Conservation (phyloP, 2,329 filamentous ascomycete genomes). For the Colletotrichum sidae region DNA sequence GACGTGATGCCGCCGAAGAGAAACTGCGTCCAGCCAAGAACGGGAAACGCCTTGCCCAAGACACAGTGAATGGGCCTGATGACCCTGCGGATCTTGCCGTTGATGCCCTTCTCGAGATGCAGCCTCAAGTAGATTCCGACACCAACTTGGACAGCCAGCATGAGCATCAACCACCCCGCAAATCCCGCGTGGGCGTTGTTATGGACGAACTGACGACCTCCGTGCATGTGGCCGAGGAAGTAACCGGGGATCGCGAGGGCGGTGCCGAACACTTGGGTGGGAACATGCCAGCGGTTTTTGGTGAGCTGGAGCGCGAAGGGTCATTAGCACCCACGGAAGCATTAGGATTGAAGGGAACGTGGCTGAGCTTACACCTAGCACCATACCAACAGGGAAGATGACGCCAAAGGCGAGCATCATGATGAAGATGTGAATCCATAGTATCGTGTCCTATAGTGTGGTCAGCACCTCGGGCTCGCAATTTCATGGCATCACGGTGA, state of each 20-base stretch:
- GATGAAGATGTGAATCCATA: slow-evolving; percentile 95
- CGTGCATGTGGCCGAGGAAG: slow-evolving; percentile 91
- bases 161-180: slow-evolving; percentile 82
- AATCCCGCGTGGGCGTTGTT: slow-evolving; percentile 85
- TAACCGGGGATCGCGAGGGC: slow-evolving; percentile 84
- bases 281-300: slow-evolving; percentile 94
- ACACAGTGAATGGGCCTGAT: slow-evolving; percentile 82
- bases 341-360: no score
- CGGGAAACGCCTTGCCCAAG: slow-evolving; percentile 86
- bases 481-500: no score
- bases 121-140: slow-evolving; percentile 90
- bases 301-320: slow-evolving; percentile 70
- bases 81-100: slow-evolving; percentile 79
- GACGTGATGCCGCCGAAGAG: slow-evolving; percentile 94
- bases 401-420: slow-evolving; percentile 91
- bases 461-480: slow-evolving; percentile 45
- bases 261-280: slow-evolving; percentile 81
- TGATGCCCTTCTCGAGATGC: slow-evolving; percentile 86
- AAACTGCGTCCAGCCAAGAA: slow-evolving; percentile 93
- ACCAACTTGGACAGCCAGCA: slow-evolving; percentile 80
- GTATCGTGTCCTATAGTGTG: slow-evolving; percentile 73
- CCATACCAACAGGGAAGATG: slow-evolving; percentile 95
- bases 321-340: background rate
- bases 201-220: slow-evolving; percentile 84
- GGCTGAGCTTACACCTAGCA: slow-evolving; percentile 77